These are phyloP conservation scores for Chaetoscypha palmicola DNA, from an alignment of 2,329 filamentous ascomycete species.

Conservation along the genomic window DNA sequence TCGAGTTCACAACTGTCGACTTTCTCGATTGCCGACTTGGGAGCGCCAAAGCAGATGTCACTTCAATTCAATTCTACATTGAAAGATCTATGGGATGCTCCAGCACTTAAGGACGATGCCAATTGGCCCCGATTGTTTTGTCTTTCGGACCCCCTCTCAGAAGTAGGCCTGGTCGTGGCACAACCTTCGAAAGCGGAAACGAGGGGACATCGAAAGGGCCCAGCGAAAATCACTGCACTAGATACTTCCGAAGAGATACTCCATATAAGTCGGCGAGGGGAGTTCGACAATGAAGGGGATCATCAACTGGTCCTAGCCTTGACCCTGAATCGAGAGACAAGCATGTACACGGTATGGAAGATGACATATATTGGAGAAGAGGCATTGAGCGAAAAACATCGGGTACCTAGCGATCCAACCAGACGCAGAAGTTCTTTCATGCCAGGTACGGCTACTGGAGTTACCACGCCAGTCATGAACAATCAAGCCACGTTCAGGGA, in stretches of 20 bases:
- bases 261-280: conserved; percentile 64
- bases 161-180: conserved; percentile 75
- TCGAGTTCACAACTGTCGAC: conserved; percentile 42
- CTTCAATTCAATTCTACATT: conserved; percentile 47
- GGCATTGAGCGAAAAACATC: conserved; percentile 34
- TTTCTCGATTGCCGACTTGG: conserved; percentile 52
- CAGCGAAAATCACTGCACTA: conserved; percentile 49
- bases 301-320: conserved; percentile 64
- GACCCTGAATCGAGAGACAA: conserved; percentile 70
- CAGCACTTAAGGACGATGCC: conserved; percentile 45
- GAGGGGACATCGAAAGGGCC: conserved; percentile 34
- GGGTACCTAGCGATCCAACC: conserved; percentile 32
- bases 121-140: conserved; percentile 73
- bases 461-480: conserved; percentile 61
- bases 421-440: conserved; percentile 56
- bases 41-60: conserved; percentile 47
- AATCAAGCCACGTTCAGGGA: conserved; percentile 63
- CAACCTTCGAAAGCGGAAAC: conserved; percentile 38
- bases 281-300: conserved; percentile 37
- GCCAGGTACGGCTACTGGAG: conserved; percentile 62
- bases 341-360: conserved; percentile 78
- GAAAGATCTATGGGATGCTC: conserved; percentile 51
- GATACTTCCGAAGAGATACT: conserved; percentile 75
- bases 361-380: conserved; percentile 69
- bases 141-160: conserved; percentile 76